A percentile compares a stretch with the other conserved stretches of the same genome.
These are phyloP conservation scores for Fusarium succisae DNA, from an alignment of 2,329 filamentous ascomycete species.

Conservation along the genomic window DNA sequence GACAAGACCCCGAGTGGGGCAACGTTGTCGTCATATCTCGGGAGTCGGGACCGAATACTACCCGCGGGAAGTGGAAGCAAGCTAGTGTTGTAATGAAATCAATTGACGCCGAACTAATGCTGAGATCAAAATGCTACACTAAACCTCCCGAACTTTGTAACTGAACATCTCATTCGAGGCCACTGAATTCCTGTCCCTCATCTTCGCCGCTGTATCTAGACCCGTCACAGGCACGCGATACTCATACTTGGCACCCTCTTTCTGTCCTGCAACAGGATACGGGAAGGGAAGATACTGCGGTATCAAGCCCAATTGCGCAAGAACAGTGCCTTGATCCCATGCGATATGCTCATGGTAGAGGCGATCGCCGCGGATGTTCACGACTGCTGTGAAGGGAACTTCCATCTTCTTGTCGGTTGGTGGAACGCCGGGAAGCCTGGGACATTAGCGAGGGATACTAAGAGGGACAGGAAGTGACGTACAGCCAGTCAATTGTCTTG, in stretches of 20 bases:
- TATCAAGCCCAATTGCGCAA: slow-evolving; percentile 67
- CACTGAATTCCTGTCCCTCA: slow-evolving; percentile 44
- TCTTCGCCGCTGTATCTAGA: slow-evolving; percentile 45
- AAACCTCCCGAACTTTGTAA: slow-evolving; percentile 34
- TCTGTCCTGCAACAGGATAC: slow-evolving; percentile 55
- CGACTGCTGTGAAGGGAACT: slow-evolving; percentile 69
- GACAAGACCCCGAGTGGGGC: not conserved
- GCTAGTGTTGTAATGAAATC: not conserved
- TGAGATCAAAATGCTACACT: not conserved
- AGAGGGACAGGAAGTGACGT: not conserved
- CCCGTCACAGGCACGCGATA: slow-evolving; percentile 48
- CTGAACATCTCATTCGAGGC: slow-evolving; percentile 47
- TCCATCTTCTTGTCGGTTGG: slow-evolving; percentile 63
- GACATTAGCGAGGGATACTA: not conserved
- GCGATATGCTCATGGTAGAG: slow-evolving; percentile 73
- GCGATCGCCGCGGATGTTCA: slow-evolving; percentile 70
- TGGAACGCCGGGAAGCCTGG: slow-evolving; percentile 62
- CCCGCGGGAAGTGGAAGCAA: not conserved
- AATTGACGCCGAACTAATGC: not conserved
- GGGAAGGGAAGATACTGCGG: slow-evolving; percentile 70
- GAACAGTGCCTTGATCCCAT: slow-evolving; percentile 73
- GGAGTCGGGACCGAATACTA: not conserved
- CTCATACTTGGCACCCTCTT: slow-evolving; percentile 38
- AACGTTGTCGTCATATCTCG: not conserved
- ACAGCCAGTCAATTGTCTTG: slow-evolving; percentile 75